phyloP scores from a whole-genome alignment of 352 stramenopile genomes.

The Pythium grandisporangium region DNA sequence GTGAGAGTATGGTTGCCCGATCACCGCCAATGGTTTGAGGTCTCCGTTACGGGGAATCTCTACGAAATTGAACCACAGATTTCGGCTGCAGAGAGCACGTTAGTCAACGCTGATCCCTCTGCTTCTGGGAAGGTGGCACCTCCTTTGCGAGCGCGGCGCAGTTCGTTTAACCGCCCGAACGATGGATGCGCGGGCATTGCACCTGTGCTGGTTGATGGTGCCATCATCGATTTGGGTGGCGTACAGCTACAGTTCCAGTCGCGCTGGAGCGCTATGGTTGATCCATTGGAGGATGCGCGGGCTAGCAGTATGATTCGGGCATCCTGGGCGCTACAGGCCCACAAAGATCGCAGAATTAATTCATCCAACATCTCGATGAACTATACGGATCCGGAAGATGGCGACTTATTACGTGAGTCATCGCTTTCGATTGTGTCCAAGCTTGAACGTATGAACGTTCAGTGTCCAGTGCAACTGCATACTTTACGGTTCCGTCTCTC shows the following conservation, averaged over 20 bases:
- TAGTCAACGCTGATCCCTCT: too few species aligned
- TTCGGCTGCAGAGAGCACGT: too few species aligned
- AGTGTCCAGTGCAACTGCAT: constrained; percentile 74
- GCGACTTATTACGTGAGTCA: constrained; percentile 6
- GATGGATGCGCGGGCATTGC: constrained; percentile 18
- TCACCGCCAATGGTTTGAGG: constrained; percentile 66
- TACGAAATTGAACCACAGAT: constrained; percentile 49
- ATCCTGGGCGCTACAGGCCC: constrained; percentile 3
- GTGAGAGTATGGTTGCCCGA: constrained; percentile 72
- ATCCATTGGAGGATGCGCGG: not conserved
- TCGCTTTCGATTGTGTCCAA: constrained; percentile 48
- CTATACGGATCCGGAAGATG: too few species aligned
- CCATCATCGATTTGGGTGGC: constrained; percentile 68
- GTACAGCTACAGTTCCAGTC: constrained; percentile 75
- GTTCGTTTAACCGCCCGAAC: constrained; percentile 57
- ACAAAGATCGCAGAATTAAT: too few species aligned
- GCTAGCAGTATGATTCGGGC: constrained; percentile 7
- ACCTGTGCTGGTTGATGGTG: constrained; percentile 51
- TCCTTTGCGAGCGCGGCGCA: constrained; percentile 25
- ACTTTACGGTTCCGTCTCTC: constrained; percentile 49
- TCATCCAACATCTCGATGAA: too few species aligned
- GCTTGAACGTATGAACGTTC: constrained; percentile 57
- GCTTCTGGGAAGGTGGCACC: constrained; percentile 6
- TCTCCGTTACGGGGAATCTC: constrained; percentile 70
- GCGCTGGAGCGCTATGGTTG: constrained; percentile 14